Conservation (phyloP, 306 rosid genomes). For the Rosa lucieae region DNA sequence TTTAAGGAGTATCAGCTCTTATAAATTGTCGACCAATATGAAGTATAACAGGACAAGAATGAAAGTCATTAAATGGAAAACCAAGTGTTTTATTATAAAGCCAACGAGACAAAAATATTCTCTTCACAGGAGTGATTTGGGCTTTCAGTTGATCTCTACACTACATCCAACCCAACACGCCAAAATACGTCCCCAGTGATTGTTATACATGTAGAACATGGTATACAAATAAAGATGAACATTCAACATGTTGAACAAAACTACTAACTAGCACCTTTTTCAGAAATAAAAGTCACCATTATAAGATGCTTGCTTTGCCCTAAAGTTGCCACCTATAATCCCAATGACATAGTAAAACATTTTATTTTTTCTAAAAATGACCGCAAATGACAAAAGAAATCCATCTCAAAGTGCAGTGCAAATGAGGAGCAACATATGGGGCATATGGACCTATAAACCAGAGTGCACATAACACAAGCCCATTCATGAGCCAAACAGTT, state of each 20-base stretch:
- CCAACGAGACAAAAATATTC: background rate
- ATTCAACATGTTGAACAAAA: background rate
- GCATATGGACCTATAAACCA: background rate
- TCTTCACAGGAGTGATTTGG: background rate
- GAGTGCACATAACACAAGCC: background rate
- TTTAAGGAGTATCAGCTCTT: background rate
- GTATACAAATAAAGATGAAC: background rate
- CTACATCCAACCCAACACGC: background rate
- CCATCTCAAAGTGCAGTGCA: background rate
- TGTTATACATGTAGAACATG: background rate
- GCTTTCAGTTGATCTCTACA: constrained; percentile 7
- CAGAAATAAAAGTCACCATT: background rate
- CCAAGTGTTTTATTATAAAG: background rate
- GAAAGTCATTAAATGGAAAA: background rate
- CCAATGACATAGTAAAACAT: background rate
- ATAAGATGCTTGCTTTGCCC: background rate
- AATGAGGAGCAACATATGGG: background rate
- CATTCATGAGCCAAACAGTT: background rate
- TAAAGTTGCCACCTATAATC: background rate
- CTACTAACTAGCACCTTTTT: background rate
- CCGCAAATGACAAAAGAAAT: background rate
- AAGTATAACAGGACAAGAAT: background rate
- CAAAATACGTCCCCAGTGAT: background rate
- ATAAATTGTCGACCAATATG: background rate
- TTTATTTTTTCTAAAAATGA: no score